Evolutionary conservation across 2,329 filamentous ascomycete genomes (phyloP).

Genomic region (Xylariaceae sp.): DNA sequence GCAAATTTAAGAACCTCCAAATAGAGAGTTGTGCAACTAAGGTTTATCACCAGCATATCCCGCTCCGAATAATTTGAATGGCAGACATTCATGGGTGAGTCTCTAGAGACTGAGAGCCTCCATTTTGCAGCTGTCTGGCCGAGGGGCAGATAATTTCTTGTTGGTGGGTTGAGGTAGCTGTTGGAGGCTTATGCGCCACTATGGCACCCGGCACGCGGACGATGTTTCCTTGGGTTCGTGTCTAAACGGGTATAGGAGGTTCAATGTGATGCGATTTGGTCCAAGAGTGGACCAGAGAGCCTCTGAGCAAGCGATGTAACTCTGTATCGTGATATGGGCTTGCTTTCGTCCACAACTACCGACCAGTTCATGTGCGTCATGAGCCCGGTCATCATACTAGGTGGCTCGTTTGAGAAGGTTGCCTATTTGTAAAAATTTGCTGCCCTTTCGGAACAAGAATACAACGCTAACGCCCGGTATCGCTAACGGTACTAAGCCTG

Average conservation of each 20-base stretch:
- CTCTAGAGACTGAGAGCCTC: conserved; percentile 14
- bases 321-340: conserved; percentile 24
- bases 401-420: conserved; percentile 24
- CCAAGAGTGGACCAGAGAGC: conserved; percentile 20
- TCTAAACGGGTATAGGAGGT: conserved; percentile 13
- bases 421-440: conserved; percentile 25
- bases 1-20: no score
- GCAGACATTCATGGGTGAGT: conserved; percentile 16
- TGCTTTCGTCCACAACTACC: conserved; percentile 18
- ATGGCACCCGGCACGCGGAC: conserved; percentile 7
- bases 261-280: conserved; percentile 15
- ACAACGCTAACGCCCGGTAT: conserved; percentile 27
- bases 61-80: conserved; percentile 10
- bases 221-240: conserved; percentile 14
- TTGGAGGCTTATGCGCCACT: conserved; percentile 6
- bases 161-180: conserved; percentile 17
- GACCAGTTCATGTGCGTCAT: conserved; percentile 27
- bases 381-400: conserved; percentile 24
- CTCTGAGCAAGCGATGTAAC: conserved; percentile 27
- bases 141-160: conserved; percentile 15
- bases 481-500: conserved; percentile 21
- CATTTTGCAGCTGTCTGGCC: conserved; percentile 13
- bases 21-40: conserved; percentile 20
- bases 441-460: conserved; percentile 20
- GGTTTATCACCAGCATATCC: no score